These are phyloP conservation scores for Golubevia pallescens DNA, from an alignment of 1,284 basidiomycete genomes.

Conservation along the genomic window DNA sequence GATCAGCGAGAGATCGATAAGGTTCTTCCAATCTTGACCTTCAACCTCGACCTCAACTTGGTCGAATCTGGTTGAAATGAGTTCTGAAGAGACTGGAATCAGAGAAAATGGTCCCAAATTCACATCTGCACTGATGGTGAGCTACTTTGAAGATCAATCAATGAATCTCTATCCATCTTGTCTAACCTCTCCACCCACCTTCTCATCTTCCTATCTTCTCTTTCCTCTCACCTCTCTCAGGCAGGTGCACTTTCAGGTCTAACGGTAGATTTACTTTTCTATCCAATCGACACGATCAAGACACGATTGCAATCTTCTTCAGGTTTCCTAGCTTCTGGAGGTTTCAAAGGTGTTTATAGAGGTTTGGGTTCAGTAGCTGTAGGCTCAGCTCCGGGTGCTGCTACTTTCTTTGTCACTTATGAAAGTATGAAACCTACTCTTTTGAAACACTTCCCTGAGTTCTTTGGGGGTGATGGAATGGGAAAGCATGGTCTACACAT, in stretches of 20 bases:
- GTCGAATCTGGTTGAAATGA: no score
- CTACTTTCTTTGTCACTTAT: constrained; percentile 61
- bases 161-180: background rate
- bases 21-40: no score
- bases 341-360: constrained; percentile 56
- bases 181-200: background rate
- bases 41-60: no score
- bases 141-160: background rate
- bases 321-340: constrained; percentile 55
- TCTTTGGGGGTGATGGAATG: background rate
- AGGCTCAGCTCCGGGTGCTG: constrained; percentile 58
- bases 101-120: background rate
- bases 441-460: constrained; percentile 19
- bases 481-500: constrained; percentile 45
- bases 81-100: background rate
- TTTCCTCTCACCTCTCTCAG: constrained; percentile 9
- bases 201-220: constrained; percentile 2
- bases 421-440: constrained; percentile 51
- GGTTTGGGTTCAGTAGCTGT: constrained; percentile 58
- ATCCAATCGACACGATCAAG: constrained; percentile 62
- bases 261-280: constrained; percentile 57
- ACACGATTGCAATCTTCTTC: constrained; percentile 54
- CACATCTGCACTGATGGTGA: background rate
- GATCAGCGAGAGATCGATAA: no score
- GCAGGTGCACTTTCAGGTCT: constrained; percentile 55